Percentiles rank a stretch among this genome's conserved stretches.
phyloP scores from a whole-genome alignment of 177 flowering plant genomes.

The Vitis hybrid region DNA sequence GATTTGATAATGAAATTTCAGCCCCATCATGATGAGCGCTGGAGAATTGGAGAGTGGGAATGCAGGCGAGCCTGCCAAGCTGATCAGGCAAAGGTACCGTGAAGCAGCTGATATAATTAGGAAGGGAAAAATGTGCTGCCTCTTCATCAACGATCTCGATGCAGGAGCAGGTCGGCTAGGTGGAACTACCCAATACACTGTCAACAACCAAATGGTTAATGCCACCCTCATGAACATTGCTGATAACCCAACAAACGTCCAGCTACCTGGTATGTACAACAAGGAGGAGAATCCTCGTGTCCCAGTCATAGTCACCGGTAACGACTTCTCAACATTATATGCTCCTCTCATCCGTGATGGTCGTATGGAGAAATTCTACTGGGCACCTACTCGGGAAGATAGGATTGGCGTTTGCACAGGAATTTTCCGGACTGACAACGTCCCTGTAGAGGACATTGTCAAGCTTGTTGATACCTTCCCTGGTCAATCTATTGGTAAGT shows the following conservation, averaged over 20 bases:
- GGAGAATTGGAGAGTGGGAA: slow-evolving; percentile 74
- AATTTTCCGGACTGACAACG: slow-evolving; percentile 47
- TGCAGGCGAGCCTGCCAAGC: slow-evolving; percentile 71
- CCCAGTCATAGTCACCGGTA: slow-evolving; percentile 69
- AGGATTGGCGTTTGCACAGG: slow-evolving; percentile 63
- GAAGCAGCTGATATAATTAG: slow-evolving; percentile 68
- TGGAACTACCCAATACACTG: slow-evolving; percentile 72
- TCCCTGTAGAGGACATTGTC: slow-evolving; percentile 39
- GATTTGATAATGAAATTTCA: slow-evolving; percentile 19
- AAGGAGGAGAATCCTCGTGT: slow-evolving; percentile 70
- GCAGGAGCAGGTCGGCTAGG: slow-evolving; percentile 78
- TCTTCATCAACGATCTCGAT: slow-evolving; percentile 77
- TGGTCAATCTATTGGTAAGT: slow-evolving; percentile 70
- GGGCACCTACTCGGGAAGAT: slow-evolving; percentile 73
- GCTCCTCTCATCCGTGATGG: slow-evolving; percentile 81
- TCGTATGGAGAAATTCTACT: slow-evolving; percentile 80
- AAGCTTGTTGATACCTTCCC: slow-evolving; percentile 70
- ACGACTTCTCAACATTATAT: slow-evolving; percentile 69
- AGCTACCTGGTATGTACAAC: slow-evolving; percentile 78
- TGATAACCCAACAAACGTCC: slow-evolving; percentile 70
- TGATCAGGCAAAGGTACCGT: slow-evolving; percentile 69
- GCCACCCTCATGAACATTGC: slow-evolving; percentile 84
- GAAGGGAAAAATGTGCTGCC: slow-evolving; percentile 71
- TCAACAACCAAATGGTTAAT: slow-evolving; percentile 80
- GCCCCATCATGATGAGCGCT: slow-evolving; percentile 82